Evolutionary conservation across 306 rosid genomes (phyloP).

Genomic region (Quercus ilex): DNA sequence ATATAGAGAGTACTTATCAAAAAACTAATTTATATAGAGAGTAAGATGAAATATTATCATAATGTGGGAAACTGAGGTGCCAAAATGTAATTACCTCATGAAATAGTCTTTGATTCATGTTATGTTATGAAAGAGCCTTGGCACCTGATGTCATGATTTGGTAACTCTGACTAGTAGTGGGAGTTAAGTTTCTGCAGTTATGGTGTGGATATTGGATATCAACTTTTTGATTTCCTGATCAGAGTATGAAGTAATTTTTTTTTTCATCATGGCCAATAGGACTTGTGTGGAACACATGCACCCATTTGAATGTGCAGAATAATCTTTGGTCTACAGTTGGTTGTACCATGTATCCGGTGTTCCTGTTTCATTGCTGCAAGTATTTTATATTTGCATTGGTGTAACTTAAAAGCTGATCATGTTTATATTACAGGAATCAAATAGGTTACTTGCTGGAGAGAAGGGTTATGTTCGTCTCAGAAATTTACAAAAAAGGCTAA

Average conservation of each 20-base stretch:
- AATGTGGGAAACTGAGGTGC: neutral
- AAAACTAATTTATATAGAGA: too few species aligned
- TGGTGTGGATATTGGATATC: too few species aligned
- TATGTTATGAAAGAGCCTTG: neutral
- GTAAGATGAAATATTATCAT: neutral
- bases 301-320: neutral
- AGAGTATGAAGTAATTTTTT: neutral
- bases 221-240: neutral
- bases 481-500: conserved; percentile 60
- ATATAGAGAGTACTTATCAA: neutral
- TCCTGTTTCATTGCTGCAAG: neutral
- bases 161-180: neutral
- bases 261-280: neutral
- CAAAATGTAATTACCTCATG: neutral
- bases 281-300: neutral
- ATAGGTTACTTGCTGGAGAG: conserved; percentile 53
- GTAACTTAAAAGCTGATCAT: conserved; percentile 23
- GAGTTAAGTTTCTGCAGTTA: neutral
- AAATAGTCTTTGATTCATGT: neutral
- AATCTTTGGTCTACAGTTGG: neutral
- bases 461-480: conserved; percentile 60
- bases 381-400: conserved; percentile 15
- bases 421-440: conserved; percentile 54
- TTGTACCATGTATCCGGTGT: neutral
- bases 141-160: neutral